These are phyloP conservation scores for Grifola frondosa DNA, from an alignment of 1,284 basidiomycete genomes.

Conservation along the genomic window DNA sequence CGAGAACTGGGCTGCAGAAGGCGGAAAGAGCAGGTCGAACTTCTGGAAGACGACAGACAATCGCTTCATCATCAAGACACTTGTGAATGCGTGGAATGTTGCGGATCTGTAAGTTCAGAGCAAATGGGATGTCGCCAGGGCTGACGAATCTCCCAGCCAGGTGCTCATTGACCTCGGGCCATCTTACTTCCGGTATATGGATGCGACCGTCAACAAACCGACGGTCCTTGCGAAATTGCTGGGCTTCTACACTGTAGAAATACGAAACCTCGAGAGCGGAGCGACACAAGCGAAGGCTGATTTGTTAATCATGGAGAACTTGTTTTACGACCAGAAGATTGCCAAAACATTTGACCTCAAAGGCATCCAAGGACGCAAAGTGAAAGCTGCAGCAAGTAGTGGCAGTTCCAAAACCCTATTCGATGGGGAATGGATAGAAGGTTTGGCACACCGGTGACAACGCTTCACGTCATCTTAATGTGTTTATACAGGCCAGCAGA, in stretches of 20 bases:
- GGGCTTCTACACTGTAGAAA: constrained; percentile 76
- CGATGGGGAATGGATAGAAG: constrained; percentile 82
- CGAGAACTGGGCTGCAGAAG: constrained; percentile 68
- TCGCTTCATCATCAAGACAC: constrained; percentile 77
- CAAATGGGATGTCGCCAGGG: not conserved
- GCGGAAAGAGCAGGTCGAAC: constrained; percentile 70
- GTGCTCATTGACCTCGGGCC: constrained; percentile 74
- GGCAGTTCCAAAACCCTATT: constrained; percentile 59
- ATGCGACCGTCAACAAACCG: constrained; percentile 60
- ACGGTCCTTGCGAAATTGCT: constrained; percentile 74
- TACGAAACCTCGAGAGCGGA: constrained; percentile 70
- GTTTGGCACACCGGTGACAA: constrained; percentile 29
- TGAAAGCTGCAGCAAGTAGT: constrained; percentile 47
- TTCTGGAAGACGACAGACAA: constrained; percentile 81
- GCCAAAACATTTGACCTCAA: constrained; percentile 76
- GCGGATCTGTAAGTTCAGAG: constrained; percentile 68
- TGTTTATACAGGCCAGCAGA: constrained; percentile 63
- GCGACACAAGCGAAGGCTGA: constrained; percentile 65
- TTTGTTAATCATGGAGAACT: constrained; percentile 79
- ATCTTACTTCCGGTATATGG: constrained; percentile 75
- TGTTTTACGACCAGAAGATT: constrained; percentile 70
- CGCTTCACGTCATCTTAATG: too few relatives aligned
- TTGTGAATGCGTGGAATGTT: constrained; percentile 82
- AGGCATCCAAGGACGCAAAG: constrained; percentile 71
- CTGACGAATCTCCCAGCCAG: constrained; percentile 51